Percentiles rank a stretch among this genome's conserved stretches.
These are phyloP conservation scores for Chaetoscypha palmicola DNA, from an alignment of 2,329 filamentous ascomycete genomes.

Conservation along the genomic window DNA sequence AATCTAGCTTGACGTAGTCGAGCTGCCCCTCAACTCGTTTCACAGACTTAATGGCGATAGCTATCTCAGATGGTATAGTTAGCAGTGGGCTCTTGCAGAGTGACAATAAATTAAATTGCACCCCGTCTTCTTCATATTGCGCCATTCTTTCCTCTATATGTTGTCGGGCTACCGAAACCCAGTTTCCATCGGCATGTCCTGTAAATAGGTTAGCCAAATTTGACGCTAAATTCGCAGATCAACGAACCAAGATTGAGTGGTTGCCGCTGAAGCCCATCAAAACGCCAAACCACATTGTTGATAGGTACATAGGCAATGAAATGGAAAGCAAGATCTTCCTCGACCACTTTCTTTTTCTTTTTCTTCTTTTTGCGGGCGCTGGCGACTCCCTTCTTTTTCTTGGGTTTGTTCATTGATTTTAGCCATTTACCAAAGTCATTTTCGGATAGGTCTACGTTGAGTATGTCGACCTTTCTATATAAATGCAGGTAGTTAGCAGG, in stretches of 20 bases:
- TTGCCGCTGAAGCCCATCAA: conserved; percentile 73
- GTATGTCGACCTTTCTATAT: conserved; percentile 66
- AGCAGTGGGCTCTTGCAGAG: conserved; percentile 60
- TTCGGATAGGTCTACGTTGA: conserved; percentile 60
- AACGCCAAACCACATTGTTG: conserved; percentile 71
- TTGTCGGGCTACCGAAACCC: conserved; percentile 58
- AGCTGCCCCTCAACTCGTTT: conserved; percentile 36
- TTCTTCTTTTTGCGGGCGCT: not conserved
- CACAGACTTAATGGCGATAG: conserved; percentile 36
- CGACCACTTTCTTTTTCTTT: conserved; percentile 37
- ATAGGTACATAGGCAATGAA: conserved; percentile 84
- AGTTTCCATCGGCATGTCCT: conserved; percentile 42
- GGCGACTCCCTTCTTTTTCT: conserved; percentile 32
- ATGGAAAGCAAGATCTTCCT: conserved; percentile 65
- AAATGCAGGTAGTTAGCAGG: too few species aligned
- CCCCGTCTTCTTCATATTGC: conserved; percentile 54
- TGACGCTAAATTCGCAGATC: too few species aligned
- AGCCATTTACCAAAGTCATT: conserved; percentile 38
- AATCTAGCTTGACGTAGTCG: conserved; percentile 34
- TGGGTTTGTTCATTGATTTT: conserved; percentile 15
- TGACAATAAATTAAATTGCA: conserved; percentile 73
- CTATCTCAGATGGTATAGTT: conserved; percentile 32
- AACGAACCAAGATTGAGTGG: conserved; percentile 56
- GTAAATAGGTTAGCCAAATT: too few species aligned
- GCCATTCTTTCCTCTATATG: conserved; percentile 63